Evolutionary conservation across 2,329 filamentous ascomycete genomes (phyloP), one percentile per base, ranked within the genome.

Genomic region (Canariomyces notabilis): DNA sequence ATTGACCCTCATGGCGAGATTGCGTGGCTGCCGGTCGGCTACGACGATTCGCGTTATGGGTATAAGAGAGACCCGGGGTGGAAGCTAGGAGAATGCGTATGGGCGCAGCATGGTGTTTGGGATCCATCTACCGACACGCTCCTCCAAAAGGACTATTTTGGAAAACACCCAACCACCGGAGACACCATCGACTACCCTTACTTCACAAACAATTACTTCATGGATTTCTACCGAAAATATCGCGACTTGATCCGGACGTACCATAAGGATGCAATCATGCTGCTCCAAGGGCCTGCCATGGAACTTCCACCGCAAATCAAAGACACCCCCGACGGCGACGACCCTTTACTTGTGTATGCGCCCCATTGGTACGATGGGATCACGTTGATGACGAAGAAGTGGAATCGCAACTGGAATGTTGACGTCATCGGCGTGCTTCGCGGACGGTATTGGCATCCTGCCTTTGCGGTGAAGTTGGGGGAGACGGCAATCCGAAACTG

Each of bases 51-150:
- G 11, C 79, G 82, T 53, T 98, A 98, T 64, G 88, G 88, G 29
- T 98, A 88, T 82, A 89, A 86, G 62, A 80, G 93, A 54, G 88
- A 95, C 60, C 77, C 86, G 0, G 83, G 75, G 6, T 98, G 93
- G 93, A 90, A 84, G 64, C 70, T 98, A 15, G 93, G 93, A n/a
- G 82, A 94, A 65, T 97, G 93, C 60, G 65, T 98, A 33, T 98
- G 93, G 93, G 91, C 93, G 3, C 91, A 96, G 61, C 90, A 98
- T 64, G 91, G 90, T 1, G 81, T 98, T 5, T 98, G 93, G 93
- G 89, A 98, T 61, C 83, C 86, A 5, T 70, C 73, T 4, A 85
- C 78, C 2, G 89, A 96, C 62, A 80, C 77, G 0, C 69, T 98
- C 5, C 66, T 95, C 47, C 80, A 79, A 56, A 94, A 90, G 58